A percentile compares a stretch with the other conserved stretches of the same genome.
Conservation (phyloP, 1,284 basidiomycete species). For the Cutaneotrichosporon sp. region DNA sequence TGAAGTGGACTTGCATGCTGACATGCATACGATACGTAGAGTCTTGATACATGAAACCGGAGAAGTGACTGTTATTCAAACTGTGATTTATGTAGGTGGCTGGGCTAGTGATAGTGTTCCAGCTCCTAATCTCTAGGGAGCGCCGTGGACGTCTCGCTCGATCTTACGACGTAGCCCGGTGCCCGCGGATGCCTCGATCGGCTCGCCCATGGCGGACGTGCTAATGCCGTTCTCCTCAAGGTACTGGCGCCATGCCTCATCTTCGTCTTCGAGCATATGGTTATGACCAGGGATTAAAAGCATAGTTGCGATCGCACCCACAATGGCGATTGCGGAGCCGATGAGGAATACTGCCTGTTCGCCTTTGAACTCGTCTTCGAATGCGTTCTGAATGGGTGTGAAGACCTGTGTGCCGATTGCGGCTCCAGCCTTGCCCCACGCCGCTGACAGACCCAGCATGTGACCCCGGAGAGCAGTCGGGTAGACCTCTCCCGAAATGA, state of each 20-base stretch:
- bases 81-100: too few relatives aligned
- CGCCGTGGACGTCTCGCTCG: too few relatives aligned
- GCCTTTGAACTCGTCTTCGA: slow-evolving; percentile 23
- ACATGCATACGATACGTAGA: too few relatives aligned
- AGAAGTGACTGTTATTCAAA: too few relatives aligned
- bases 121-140: too few relatives aligned
- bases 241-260: slow-evolving; percentile 22
- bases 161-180: background rate
- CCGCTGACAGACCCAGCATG: slow-evolving; percentile 60
- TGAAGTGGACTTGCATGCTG: too few relatives aligned
- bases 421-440: slow-evolving; percentile 65
- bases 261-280: slow-evolving; percentile 24
- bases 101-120: too few relatives aligned
- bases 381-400: slow-evolving; percentile 21
- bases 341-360: slow-evolving; percentile 32
- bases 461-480: slow-evolving; percentile 64
- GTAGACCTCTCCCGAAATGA: slow-evolving; percentile 52
- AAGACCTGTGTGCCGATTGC: slow-evolving; percentile 46
- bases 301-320: slow-evolving; percentile 23
- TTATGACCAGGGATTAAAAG: slow-evolving; percentile 25
- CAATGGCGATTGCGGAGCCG: slow-evolving; percentile 26
- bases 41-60: too few relatives aligned
- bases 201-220: slow-evolving; percentile 11
- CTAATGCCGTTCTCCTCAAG: slow-evolving; percentile 22
- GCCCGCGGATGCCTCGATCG: slow-evolving; percentile 7